These are phyloP conservation scores for Rhypophila decipiens DNA, from an alignment of 495 filamentous ascomycete species.

Conservation along the genomic window DNA sequence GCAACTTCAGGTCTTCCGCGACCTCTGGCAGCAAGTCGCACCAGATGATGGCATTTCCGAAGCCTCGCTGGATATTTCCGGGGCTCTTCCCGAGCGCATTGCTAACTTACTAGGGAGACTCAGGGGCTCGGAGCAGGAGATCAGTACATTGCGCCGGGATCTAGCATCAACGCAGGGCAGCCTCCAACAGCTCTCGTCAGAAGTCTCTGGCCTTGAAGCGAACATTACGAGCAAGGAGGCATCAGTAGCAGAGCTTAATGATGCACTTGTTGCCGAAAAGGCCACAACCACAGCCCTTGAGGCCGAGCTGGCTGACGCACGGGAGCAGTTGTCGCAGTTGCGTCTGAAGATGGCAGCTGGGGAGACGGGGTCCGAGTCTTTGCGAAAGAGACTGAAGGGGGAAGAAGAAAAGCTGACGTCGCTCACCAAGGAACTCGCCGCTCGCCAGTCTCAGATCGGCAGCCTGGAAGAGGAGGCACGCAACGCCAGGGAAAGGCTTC, in stretches of 20 bases:
- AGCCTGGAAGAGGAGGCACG: conserved; percentile 61
- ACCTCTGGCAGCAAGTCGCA: conserved; percentile 56
- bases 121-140: conserved; percentile 36
- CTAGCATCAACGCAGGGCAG: conserved; percentile 33
- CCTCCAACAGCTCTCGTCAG: conserved; percentile 28
- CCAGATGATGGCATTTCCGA: conserved; percentile 49
- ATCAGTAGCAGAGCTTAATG: conserved; percentile 34
- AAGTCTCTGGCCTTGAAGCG: conserved; percentile 39
- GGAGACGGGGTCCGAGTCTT: conserved; percentile 69
- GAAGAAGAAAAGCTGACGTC: conserved; percentile 58
- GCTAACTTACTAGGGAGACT: conserved; percentile 45
- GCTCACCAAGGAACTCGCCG: conserved; percentile 58
- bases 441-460: conserved; percentile 57
- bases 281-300: conserved; percentile 52
- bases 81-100: conserved; percentile 56
- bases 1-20: conserved; percentile 52
- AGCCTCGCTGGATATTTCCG: conserved; percentile 53
- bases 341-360: conserved; percentile 66
- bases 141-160: conserved; percentile 38
- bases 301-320: conserved; percentile 60
- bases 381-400: conserved; percentile 63
- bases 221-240: conserved; percentile 42
- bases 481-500: conserved; percentile 51
- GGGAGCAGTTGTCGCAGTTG: conserved; percentile 56
- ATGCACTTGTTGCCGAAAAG: conserved; percentile 50